A percentile compares a stretch with the other conserved stretches of the same genome.
Evolutionary conservation across 495 filamentous ascomycete genomes (phyloP).

Genomic region (Penicillium egyptiacum): DNA sequence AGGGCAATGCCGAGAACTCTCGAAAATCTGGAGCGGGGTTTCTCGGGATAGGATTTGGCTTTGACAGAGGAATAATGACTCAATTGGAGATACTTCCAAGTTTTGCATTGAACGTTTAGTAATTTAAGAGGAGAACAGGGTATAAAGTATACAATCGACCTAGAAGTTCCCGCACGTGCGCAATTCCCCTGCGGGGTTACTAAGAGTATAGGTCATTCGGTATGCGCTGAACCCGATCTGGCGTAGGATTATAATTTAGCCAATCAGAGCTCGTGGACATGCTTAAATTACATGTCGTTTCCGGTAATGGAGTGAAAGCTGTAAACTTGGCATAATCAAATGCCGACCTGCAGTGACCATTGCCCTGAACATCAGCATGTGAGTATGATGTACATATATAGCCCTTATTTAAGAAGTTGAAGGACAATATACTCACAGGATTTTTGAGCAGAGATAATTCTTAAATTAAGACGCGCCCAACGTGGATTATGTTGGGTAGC

Average conservation of each 20-base stretch:
- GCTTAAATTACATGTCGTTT: neutral
- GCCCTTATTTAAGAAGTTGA: neutral
- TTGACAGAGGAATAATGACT: neutral
- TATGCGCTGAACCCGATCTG: conserved; percentile 14
- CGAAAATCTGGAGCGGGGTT: conserved; percentile 3
- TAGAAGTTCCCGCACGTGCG: conserved; percentile 22
- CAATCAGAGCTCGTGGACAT: conserved; percentile 9
- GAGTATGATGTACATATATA: conserved; percentile 1
- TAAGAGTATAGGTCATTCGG: neutral
- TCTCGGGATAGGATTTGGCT: neutral
- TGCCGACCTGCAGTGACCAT: conserved; percentile 17
- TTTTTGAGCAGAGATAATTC: no score
- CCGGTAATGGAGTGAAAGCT: neutral
- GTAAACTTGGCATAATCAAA: conserved; percentile 7
- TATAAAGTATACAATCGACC: neutral
- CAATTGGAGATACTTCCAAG: neutral
- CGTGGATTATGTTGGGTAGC: conserved; percentile 9
- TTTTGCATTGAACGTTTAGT: neutral
- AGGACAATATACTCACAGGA: neutral
- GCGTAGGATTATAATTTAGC: conserved; percentile 1
- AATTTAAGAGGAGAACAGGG: neutral
- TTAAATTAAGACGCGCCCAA: neutral
- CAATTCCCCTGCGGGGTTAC: conserved; percentile 20
- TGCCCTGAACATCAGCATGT: conserved; percentile 23
- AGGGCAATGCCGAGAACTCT: conserved; percentile 13